Base-by-base conservation (phyloP, 2,329 filamentous ascomycete species). In the Aspergillus awamori region DNA sequence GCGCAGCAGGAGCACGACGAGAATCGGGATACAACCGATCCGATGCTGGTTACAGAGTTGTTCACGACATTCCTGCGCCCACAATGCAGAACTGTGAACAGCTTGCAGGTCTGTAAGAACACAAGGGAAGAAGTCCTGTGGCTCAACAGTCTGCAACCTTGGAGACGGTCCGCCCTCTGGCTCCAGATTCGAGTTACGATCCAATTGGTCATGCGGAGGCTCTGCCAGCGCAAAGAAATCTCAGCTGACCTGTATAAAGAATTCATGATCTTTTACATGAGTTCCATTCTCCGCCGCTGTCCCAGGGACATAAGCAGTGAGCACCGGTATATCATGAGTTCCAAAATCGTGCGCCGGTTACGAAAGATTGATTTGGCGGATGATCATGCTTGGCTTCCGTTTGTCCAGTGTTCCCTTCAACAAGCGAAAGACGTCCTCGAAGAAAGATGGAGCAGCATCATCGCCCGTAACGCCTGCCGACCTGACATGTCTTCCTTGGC, bases 111-210 rank as follows among this genome's bases (percentile, higher is more conserved):
- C n/a, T 72, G 63, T 47, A 88, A 87, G 60, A 75, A 82, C 30
- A 83, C 82, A 0, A 80, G 83, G 2, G 84, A 87, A 41, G 84
- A 87, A 13, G 78, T 86, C 1, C 59, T 83, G 8, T 86, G 77
- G 74, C 61, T 65, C 2, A 30, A 61, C 45, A 67, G 41, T 58
- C 61, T 67, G 63, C 38, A 61, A 57, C 45, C 57, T 61, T 62
- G 68, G 66, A 51, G 67, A 51, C 8, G 69, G 51, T 58, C 64
- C 30, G 17, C 84, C 0, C 60, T 83, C 0, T 88, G 84, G 84
- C 73, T 88, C 0, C 72, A 87, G 0, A 58, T 87, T 2, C 82
- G 85, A 0, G 63, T 65, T n/a, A 36, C 28, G 3, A 57, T 69
- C 20, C 68, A 70, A 53, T 15, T 68, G 4, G 36, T 39, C 1